Evolutionary conservation across 1,284 basidiomycete species (phyloP).

Genomic region (Rhodotorula sp.): DNA sequence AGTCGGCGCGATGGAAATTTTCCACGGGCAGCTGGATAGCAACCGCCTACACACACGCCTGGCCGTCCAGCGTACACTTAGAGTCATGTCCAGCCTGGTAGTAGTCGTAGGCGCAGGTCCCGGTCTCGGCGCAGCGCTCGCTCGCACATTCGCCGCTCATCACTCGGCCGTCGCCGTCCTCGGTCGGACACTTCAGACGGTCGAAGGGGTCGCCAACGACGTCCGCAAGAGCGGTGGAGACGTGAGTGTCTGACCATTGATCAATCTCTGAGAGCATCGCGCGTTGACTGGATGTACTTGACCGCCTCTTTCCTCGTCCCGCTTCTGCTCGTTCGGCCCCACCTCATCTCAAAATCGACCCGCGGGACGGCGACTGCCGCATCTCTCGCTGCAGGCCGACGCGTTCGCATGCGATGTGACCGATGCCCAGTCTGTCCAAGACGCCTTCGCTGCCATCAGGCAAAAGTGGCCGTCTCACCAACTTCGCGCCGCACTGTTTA

Average conservation of each 20-base stretch:
- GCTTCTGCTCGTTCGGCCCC: neutral
- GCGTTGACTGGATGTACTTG: neutral
- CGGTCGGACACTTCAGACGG: constrained; percentile 3
- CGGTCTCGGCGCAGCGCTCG: constrained; percentile 26
- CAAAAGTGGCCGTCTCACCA: constrained; percentile 22
- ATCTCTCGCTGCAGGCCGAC: constrained; percentile 7
- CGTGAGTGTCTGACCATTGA: constrained; percentile 1
- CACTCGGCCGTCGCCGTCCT: constrained; percentile 28
- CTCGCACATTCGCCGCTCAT: constrained; percentile 3
- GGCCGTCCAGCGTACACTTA: neutral
- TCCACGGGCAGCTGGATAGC: no score
- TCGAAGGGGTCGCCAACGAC: constrained; percentile 4
- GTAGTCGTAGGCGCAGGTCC: constrained; percentile 33
- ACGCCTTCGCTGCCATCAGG: constrained; percentile 24
- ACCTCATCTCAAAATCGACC: neutral
- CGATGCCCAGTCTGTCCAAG: constrained; percentile 8
- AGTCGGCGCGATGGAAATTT: neutral
- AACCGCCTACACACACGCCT: no score
- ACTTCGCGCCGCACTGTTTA: constrained; percentile 30
- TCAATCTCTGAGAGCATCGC: no score
- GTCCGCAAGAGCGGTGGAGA: constrained; percentile 20
- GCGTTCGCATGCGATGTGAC: constrained; percentile 33
- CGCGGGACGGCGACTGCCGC: neutral
- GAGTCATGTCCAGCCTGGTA: constrained; percentile 6
- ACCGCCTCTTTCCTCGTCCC: no score